phyloP scores from a whole-genome alignment of 2,329 filamentous ascomycete genomes.

The Furcasterigmium sp. region DNA sequence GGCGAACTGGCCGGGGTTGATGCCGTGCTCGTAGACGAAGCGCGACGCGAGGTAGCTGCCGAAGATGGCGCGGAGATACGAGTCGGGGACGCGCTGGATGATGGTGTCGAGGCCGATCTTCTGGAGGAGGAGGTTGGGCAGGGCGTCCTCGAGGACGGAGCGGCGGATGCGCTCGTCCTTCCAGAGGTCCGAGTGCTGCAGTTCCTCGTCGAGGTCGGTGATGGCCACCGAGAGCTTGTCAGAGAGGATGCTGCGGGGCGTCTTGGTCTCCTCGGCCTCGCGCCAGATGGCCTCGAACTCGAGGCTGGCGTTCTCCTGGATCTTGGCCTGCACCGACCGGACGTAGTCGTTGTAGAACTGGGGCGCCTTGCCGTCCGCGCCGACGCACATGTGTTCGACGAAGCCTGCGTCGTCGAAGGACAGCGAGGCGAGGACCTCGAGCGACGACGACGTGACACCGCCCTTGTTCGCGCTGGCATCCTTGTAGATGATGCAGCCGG shows the following conservation, averaged over 20 bases:
- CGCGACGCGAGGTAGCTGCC: conserved; percentile 91
- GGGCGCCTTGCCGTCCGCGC: conserved; percentile 65
- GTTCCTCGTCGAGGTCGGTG: conserved; percentile 92
- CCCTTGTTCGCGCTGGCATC: conserved; percentile 98
- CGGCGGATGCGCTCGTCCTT: conserved; percentile 71
- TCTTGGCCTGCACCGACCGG: conserved; percentile 82
- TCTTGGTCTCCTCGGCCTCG: conserved; percentile 78
- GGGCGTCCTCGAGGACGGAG: conserved; percentile 75
- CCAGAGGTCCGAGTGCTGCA: conserved; percentile 92
- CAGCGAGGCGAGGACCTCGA: conserved; percentile 90
- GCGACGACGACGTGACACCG: conserved; percentile 92
- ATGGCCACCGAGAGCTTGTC: conserved; percentile 90
- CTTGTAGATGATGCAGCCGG: conserved; percentile 95
- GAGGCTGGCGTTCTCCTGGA: conserved; percentile 83
- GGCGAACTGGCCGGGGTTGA: conserved; percentile 88
- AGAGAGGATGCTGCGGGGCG: conserved; percentile 78
- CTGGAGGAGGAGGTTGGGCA: conserved; percentile 76
- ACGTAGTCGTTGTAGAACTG: conserved; percentile 94
- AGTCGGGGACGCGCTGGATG: conserved; percentile 79
- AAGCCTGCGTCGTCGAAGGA: conserved; percentile 91
- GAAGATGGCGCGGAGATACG: conserved; percentile 91
- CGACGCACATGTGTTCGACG: conserved; percentile 89
- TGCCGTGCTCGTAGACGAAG: conserved; percentile 94
- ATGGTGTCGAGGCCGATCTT: conserved; percentile 91
- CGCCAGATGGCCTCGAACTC: conserved; percentile 99